Percentiles rank a stretch among this genome's conserved stretches.
phyloP scores from a whole-genome alignment of 306 rosid genomes.

The Cucumis melo region DNA sequence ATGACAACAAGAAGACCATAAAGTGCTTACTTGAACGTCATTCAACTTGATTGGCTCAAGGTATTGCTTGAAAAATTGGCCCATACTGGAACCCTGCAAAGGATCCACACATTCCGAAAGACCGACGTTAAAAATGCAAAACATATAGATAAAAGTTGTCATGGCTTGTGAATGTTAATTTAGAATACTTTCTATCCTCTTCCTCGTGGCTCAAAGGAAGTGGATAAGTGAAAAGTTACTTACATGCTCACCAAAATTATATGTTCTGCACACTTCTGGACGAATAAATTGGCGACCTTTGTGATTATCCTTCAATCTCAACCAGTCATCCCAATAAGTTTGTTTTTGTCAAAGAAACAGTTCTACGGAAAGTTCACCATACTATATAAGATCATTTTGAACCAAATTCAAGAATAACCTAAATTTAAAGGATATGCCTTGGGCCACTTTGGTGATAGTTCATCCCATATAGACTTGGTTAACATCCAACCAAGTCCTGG shows the following conservation, averaged over 20 bases:
- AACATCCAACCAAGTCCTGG: conserved; percentile 99
- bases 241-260: conserved; percentile 91
- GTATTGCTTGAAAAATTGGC: conserved; percentile 75
- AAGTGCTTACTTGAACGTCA: conserved; percentile 44
- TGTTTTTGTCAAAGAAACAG: conserved; percentile 63
- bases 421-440: conserved; percentile 86
- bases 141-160: not conserved
- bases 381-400: not conserved
- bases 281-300: conserved; percentile 85
- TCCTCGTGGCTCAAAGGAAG: not conserved
- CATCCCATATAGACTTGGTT: conserved; percentile 75
- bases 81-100: conserved; percentile 86
- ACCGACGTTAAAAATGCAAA: conserved; percentile 4
- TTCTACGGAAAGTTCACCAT: not conserved
- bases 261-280: conserved; percentile 97
- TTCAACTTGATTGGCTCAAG: conserved; percentile 92
- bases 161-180: not conserved
- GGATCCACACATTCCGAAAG: conserved; percentile 7
- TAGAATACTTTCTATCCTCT: not conserved
- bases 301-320: conserved; percentile 74
- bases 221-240: conserved; percentile 18
- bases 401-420: conserved; percentile 8
- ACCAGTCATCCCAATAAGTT: conserved; percentile 99
- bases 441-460: conserved; percentile 99
- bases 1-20: not conserved